Base-by-base conservation (phyloP, 2,329 filamentous ascomycete species). In the Scytalidium sp. region DNA sequence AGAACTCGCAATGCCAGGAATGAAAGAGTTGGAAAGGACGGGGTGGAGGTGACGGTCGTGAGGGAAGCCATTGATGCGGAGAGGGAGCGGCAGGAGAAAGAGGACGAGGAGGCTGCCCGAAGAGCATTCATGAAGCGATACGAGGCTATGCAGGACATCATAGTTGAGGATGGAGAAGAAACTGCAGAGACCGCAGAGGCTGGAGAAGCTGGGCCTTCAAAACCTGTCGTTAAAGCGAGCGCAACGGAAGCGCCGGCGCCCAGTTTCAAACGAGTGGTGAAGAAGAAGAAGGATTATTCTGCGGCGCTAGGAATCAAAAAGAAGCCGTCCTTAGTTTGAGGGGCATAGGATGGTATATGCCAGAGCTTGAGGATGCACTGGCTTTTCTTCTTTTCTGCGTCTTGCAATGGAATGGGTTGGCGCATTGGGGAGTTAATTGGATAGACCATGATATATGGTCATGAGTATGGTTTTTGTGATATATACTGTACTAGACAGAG, bases 1-100 rank as follows among this genome's bases (percentile, higher is more conserved):
- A 79, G 93, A 49, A 93, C 89, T 46, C 76, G 93, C 56, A 99
- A 99, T 71, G 94, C 94, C 7, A 78, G 91, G 55, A 84, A 94
- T 45, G 90, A 96, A 68, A 79, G 88, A 56, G 87, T 85, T 8
- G 81, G 83, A 49, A 82, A 83, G 62, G 84, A 90, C 52, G 83
- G 82, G 2, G 74, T 82, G 3, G 82, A 85, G 50, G 80, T 82
- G 19, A 74, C 77, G 3, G 74, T 83, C 1, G 72, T 78, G 47
- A 65, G 73, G 45, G 64, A 64, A n/a, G 64, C 71, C 3, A 75
- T 76, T 43, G 83, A 87, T 45, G 76, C 81, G 43, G 83, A 86
- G 61, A 75, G 77, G 55, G 78, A 81, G 62, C 73, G 80, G 54
- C 80, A 88, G 59, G 91, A 97, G 55, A 78, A 73, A 60, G 92